A percentile compares a stretch with the other conserved stretches of the same genome.
Evolutionary conservation across 1,139 yeast species (phyloP).

Genomic region (Pichia norvegensis): DNA sequence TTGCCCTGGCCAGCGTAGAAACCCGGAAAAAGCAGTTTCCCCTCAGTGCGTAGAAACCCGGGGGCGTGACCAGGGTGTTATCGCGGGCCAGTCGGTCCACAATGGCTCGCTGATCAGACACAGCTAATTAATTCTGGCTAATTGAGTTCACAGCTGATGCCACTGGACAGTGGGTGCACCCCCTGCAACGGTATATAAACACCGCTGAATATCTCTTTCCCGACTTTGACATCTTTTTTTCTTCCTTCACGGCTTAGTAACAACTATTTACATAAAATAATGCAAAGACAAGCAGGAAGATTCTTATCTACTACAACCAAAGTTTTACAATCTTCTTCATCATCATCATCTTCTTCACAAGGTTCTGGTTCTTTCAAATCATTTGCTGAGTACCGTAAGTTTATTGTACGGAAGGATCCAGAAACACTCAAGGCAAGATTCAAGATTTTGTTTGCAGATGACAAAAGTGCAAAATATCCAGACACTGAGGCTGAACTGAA

Average conservation of each 20-base stretch:
- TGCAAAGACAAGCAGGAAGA: neutral
- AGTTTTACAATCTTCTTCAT: neutral
- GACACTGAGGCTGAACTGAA: slow-evolving; percentile 13
- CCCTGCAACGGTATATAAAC: too few species aligned
- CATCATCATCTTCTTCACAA: neutral
- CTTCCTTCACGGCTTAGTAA: too few species aligned
- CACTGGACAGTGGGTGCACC: neutral
- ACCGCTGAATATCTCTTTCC: too few species aligned
- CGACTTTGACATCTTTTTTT: too few species aligned
- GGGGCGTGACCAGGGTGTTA: neutral
- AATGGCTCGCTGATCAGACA: too few species aligned
- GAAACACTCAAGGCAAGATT: slow-evolving; percentile 30
- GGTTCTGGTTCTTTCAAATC: slow-evolving; percentile 35
- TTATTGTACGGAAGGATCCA: slow-evolving; percentile 45
- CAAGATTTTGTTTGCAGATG: slow-evolving; percentile 15
- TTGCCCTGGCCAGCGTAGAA: too few species aligned
- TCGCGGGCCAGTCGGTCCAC: neutral
- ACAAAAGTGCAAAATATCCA: slow-evolving; percentile 11
- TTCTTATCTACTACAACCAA: slow-evolving; percentile 1
- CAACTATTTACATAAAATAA: neutral
- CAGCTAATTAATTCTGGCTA: too few species aligned
- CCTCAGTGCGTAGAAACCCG: neutral
- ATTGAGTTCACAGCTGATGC: neutral
- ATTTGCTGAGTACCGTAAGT: slow-evolving; percentile 50
- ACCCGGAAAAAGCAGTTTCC: too few species aligned